Evolutionary conservation across 768 basidiomycete species (phyloP), one percentile per base, ranked within the genome.

Genomic region (Suillus placidus): DNA sequence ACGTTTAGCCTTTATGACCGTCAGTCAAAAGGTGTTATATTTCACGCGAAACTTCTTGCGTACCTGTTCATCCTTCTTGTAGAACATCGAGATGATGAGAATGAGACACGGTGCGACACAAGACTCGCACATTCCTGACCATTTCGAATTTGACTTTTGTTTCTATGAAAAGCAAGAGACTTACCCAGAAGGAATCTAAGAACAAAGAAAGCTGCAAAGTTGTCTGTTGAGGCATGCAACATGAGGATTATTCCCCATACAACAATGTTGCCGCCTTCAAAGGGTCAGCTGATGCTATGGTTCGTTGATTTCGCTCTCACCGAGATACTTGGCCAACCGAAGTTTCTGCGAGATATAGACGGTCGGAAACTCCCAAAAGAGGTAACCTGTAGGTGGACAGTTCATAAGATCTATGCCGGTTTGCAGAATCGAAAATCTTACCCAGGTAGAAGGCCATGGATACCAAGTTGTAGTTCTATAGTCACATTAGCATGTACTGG

Each of bases 1-100:
- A 8, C 88, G 81, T 20, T 78, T 81, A 0, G 85, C 87, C 83
- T 87, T 26, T 26, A 45, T 23, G 30, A 4, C 35, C 30, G 12
- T 72, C 23, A 74, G 66, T 58, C 26, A 40, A 37, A 37, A 30
- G 40, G 55, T 32, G 58, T 51, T 54, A 9, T 18, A 16, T 47
- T 26, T 37, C 20, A 5, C 5, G n/a, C 23, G 6, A 30, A 9
- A 20, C 38, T 23, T 7, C 20, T 54, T 20, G 9, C 69, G 38
- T 54, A 81, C 84, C 79, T 89, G 87, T 69, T 89, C 88, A 60
- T 87, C 78, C 75, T 88, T 89, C 79, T 85, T 87, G 76, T 88
- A 89, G 71, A 88, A 89, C 84, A 88, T 87, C 12, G 86, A 84
- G 47, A 88, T 81, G 45, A 89, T 82, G 61, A 88, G 75, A 73